Evolutionary conservation across 768 basidiomycete species (phyloP).

Genomic region (Phallus indusiatus): DNA sequence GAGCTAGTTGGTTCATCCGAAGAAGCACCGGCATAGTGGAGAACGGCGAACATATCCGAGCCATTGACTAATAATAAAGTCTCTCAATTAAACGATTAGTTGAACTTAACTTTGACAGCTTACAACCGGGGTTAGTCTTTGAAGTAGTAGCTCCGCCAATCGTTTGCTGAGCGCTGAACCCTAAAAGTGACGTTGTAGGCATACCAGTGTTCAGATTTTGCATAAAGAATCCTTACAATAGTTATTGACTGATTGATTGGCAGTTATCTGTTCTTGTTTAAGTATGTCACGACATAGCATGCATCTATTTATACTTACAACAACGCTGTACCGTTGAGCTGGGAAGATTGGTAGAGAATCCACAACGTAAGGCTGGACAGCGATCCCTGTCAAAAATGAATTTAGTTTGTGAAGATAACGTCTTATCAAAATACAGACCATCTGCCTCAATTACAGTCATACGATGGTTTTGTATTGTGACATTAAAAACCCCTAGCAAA

Average conservation of each 20-base stretch:
- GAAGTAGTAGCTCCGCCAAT: background rate
- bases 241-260: conserved; percentile 15
- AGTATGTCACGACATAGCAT: background rate
- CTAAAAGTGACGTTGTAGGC: background rate
- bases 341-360: conserved; percentile 18
- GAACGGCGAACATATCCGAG: background rate
- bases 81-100: background rate
- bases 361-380: conserved; percentile 14
- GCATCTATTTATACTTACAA: conserved; percentile 13
- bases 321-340: conserved; percentile 22
- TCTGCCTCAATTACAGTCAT: conserved; percentile 24
- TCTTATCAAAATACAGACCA: conserved; percentile 3
- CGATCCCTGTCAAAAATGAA: conserved; percentile 4
- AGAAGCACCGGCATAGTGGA: background rate
- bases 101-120: background rate
- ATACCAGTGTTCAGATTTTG: background rate
- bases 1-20: conserved; percentile 10
- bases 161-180: conserved; percentile 9
- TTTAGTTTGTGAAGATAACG: background rate
- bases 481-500: conserved; percentile 40
- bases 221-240: conserved; percentile 15
- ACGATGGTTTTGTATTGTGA: conserved; percentile 16
- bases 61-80: background rate
- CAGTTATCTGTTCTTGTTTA: conserved; percentile 11
- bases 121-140: background rate